Percentiles rank a stretch among this genome's conserved stretches.
These are phyloP conservation scores for Termitomyces sp. DNA, from an alignment of 768 basidiomycete genomes.

Conservation along the genomic window DNA sequence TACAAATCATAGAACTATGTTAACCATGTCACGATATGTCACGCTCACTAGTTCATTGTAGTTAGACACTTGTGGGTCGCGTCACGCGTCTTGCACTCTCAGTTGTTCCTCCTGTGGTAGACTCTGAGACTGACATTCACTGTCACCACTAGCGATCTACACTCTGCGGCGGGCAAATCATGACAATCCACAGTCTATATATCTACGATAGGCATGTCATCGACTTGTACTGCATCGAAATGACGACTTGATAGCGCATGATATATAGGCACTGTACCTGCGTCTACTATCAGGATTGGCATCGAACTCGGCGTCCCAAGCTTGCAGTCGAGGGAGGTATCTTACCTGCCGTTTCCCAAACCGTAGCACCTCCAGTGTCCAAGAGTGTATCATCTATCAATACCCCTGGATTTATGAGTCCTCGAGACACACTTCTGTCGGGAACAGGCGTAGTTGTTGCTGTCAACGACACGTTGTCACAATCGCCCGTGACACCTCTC, in stretches of 20 bases:
- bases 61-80: too few species aligned
- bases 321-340: constrained; percentile 69
- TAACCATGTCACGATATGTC: too few species aligned
- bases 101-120: too few species aligned
- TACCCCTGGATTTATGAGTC: constrained; percentile 43
- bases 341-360: constrained; percentile 74
- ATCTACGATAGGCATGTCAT: constrained; percentile 78
- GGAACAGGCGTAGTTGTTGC: constrained; percentile 68
- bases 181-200: constrained; percentile 92
- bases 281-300: constrained; percentile 96
- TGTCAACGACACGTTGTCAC: constrained; percentile 33
- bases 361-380: constrained; percentile 36
- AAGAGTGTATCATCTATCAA: constrained; percentile 25
- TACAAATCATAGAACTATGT: too few species aligned
- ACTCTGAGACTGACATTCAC: too few species aligned
- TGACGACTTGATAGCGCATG: constrained; percentile 6
- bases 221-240: neutral
- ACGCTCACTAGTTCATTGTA: too few species aligned
- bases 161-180: constrained; percentile 18
- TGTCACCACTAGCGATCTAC: too few species aligned
- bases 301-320: constrained; percentile 69
- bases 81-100: too few species aligned
- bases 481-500: constrained; percentile 29
- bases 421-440: constrained; percentile 62
- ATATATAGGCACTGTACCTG: constrained; percentile 75